These are phyloP conservation scores for Starmera dryadoides DNA, from an alignment of 805 yeast genomes.

Conservation along the genomic window DNA sequence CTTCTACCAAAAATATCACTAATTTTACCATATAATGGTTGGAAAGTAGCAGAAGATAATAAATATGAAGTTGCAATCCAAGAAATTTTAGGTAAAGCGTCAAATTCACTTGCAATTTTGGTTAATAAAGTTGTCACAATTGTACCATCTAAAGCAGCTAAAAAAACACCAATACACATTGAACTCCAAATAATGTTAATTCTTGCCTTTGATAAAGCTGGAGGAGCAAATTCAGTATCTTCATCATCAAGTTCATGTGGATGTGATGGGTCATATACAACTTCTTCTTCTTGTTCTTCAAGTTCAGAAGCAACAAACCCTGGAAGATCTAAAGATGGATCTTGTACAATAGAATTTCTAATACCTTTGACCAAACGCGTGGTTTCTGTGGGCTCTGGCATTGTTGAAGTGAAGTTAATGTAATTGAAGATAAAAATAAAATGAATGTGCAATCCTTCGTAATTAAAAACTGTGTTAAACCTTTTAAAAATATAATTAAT, in stretches of 20 bases:
- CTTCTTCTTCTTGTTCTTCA: conserved; percentile 19
- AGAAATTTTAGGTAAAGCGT: conserved; percentile 53
- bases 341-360: conserved; percentile 16
- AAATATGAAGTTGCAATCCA: conserved; percentile 73
- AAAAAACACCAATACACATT: conserved; percentile 40
- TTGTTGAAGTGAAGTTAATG: no score
- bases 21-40: conserved; percentile 64
- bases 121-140: conserved; percentile 60
- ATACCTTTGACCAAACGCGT: conserved; percentile 14
- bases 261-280: conserved; percentile 3
- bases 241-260: not conserved
- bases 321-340: conserved; percentile 24
- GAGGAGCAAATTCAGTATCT: conserved; percentile 1
- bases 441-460: no score
- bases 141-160: conserved; percentile 63
- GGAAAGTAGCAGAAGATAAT: conserved; percentile 63
- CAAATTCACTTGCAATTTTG: conserved; percentile 61
- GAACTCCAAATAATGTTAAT: conserved; percentile 30
- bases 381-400: conserved; percentile 4
- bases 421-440: no score
- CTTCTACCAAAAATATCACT: conserved; percentile 70
- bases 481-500: no score
- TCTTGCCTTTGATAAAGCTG: conserved; percentile 9
- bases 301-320: conserved; percentile 28
- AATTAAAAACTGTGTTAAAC: no score